Evolutionary conservation across 2,329 filamentous ascomycete genomes (phyloP), one percentile per base, ranked within the genome.

Genomic region (Alternaria alternata): DNA sequence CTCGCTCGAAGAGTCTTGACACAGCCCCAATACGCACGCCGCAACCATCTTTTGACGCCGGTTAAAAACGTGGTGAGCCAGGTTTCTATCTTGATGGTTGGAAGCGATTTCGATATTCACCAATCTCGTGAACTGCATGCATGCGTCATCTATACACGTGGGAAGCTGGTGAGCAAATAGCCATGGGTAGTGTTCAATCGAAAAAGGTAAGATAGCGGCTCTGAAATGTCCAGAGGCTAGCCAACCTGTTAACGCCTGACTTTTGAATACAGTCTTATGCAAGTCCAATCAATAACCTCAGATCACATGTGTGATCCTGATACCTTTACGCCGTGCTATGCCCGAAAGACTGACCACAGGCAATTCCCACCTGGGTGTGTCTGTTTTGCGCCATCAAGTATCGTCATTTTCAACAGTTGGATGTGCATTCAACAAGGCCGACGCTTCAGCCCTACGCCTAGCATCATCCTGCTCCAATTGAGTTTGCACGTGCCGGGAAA

Each of bases 31-130:
- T 4, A 48, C 20, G 43, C 44, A 48, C 28, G 28, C 44, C 44
- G 28, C 44, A 48, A 32, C 44, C 28, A 28, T 20, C 44, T 20
- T 22, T 32, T 3, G 28, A 48, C 30, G 28, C 28, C 2, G 44
- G 44, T 48, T 48, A 14, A 7, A 48, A 22, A 48, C n/a, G 28
- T 48, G 28, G 44, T 48, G 18, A 48, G 44, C 44, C 28, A 48
- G 44, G 28, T 48, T 48, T 16, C 44, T 32, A 32, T 48, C 44
- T 48, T 48, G 11, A 48, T 32, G 18, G 44, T 28, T 48, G 28
- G 7, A 20, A n/a, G 28, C 5, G 32, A 22, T 11, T 34, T 22
- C 44, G 28, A 48, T 20, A 22, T 48, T 48, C 44, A 28, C 44
- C 32, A 48, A 34, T 48, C 28, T 48, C 18, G 32, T 32, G 28